Conservation (phyloP, 2,329 filamentous ascomycete species). For the Penicillium capsulatum region DNA sequence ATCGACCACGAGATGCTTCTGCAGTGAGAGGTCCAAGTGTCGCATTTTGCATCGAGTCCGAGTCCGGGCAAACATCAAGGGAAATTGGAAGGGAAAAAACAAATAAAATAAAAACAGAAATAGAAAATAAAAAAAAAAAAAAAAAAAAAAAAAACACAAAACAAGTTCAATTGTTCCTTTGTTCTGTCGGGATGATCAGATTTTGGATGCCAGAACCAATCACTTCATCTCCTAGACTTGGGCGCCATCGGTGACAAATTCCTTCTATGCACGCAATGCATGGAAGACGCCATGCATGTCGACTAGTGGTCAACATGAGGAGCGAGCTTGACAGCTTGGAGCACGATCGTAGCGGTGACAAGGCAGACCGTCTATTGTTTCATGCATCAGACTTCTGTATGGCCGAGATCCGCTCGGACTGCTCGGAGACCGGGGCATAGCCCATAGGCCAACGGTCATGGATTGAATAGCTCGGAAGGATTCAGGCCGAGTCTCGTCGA, state of each 20-base stretch:
- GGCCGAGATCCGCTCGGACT: constrained; percentile 32
- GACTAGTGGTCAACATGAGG: constrained; percentile 1
- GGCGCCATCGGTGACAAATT: constrained; percentile 14
- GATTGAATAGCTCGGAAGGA: neutral
- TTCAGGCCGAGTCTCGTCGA: constrained; percentile 3
- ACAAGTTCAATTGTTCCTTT: no score
- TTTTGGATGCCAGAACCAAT: constrained; percentile 1
- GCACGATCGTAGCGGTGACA: constrained; percentile 20
- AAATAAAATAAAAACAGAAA: no score
- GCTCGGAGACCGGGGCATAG: constrained; percentile 19
- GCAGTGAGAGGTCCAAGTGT: constrained; percentile 9
- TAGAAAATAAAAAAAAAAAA: no score
- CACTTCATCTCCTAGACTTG: neutral
- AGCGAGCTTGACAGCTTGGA: constrained; percentile 7
- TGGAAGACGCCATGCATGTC: constrained; percentile 17
- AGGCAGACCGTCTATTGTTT: constrained; percentile 13
- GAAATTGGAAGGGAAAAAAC: no score
- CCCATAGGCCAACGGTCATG: no score
- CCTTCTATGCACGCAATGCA: constrained; percentile 26
- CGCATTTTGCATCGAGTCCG: neutral
- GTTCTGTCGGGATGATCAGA: no score
- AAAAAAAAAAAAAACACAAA: no score
- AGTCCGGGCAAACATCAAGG: no score
- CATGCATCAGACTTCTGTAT: constrained; percentile 25
- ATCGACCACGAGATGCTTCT: constrained; percentile 14